Evolutionary conservation across 2,329 filamentous ascomycete species (phyloP), one percentile per base, ranked within the genome.

Genomic region (Sordariomycetes sp.): DNA sequence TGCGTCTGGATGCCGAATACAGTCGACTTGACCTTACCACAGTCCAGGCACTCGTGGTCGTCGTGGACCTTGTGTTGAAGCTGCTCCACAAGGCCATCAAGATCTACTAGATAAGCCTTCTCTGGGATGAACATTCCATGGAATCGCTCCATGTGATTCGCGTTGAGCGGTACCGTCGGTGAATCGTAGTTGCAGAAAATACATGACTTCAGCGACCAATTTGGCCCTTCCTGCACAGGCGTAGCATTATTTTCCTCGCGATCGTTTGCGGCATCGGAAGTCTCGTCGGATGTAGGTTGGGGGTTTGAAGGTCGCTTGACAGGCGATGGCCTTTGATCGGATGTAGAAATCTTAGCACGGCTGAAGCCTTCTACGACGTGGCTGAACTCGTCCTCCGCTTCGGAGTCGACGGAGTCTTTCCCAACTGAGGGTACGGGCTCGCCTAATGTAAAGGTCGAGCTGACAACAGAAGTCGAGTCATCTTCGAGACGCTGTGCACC

Each of bases 121-220:
- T 98, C 92, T 0, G 92, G 92, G 41, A 98, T 81, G 58, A 96
- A 95, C 78, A 95, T 87, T 64, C 90, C 86, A 54, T 98, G 92
- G 48, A 82, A 80, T 39, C 85, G 82, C 53, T 82, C 79, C 92
- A 98, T 98, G 54, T 98, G 92, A 26, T 77, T 65, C 21, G 86
- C 67, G 50, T 88, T 95, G 21, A 88, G 66, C n/a, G 75, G 61
- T 6, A 86, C 63, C 10, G 75, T 82, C 1, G 85, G 76, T 0
- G 87, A 93, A 32, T 82, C 69, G 50, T 84, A 83, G 57, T 92
- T 93, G 70, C 92, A 98, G 69, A 98, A 96, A 12, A 98, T 67
- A 54, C 92, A 98, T 7, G 67, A 57, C 54, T 61, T 56, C 48
- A 73, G 47, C 24, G 74, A 54, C 54, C 66, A 51, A 10, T 52